Conservation (phyloP, 441 rosid species). For the Viola pubescens region DNA sequence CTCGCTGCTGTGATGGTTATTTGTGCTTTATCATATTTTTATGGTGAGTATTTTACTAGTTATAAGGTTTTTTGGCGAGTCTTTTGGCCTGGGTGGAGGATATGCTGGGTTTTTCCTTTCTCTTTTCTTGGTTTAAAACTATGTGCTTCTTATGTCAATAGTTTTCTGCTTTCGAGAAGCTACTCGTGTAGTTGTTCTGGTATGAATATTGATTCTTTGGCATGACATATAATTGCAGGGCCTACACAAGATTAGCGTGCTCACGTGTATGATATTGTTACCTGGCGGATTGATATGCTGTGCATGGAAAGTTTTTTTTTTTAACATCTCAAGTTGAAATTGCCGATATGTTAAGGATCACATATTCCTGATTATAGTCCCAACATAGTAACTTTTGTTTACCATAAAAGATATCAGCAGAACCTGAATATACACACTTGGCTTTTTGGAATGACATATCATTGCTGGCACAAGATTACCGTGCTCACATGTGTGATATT, state of each 20-base stretch:
- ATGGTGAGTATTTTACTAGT: slow-evolving; percentile 21
- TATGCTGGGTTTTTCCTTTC: slow-evolving; percentile 20
- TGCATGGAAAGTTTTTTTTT: slow-evolving; percentile 63
- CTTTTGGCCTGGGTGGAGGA: slow-evolving; percentile 23
- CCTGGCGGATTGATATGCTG: slow-evolving; percentile 74
- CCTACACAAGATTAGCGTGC: slow-evolving; percentile 60
- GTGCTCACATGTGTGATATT: slow-evolving; percentile 54
- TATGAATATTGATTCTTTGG: slow-evolving; percentile 59
- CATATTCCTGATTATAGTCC: slow-evolving; percentile 23
- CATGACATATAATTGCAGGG: slow-evolving; percentile 77
- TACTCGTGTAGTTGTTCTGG: slow-evolving; percentile 26
- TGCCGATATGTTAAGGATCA: slow-evolving; percentile 34
- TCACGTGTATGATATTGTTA: slow-evolving; percentile 53
- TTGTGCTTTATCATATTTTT: slow-evolving; percentile 16
- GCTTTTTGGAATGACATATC: slow-evolving; percentile 55
- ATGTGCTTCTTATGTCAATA: slow-evolving; percentile 20
- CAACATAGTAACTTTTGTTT: slow-evolving; percentile 18
- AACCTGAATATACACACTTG: slow-evolving; percentile 2
- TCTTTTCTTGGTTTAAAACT: slow-evolving; percentile 21
- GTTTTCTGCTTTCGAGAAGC: slow-evolving; percentile 32
- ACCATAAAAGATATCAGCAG: slow-evolving; percentile 26
- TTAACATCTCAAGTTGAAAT: slow-evolving; percentile 46
- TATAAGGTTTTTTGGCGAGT: slow-evolving; percentile 11
- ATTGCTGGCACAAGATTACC: slow-evolving; percentile 80
- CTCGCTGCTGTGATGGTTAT: slow-evolving; percentile 19